These are phyloP conservation scores for Asterophora parasitica DNA, from an alignment of 768 basidiomycete species.

Conservation along the genomic window DNA sequence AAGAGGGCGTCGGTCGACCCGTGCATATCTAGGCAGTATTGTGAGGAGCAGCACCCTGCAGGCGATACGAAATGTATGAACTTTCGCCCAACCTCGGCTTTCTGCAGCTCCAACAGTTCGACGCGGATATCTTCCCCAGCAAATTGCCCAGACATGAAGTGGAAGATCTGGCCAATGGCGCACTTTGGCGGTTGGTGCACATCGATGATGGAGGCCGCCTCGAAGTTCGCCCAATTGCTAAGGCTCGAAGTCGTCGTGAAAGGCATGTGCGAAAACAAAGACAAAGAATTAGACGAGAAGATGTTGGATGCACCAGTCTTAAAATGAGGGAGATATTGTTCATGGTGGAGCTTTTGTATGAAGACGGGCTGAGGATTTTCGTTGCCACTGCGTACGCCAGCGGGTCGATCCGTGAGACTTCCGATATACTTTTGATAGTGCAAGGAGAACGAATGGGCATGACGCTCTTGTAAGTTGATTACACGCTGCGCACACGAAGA, in stretches of 20 bases:
- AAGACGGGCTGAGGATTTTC: background rate
- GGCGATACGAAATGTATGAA: conserved; percentile 23
- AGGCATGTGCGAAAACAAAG: background rate
- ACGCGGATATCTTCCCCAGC: conserved; percentile 42
- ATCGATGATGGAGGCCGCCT: background rate
- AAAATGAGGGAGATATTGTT: background rate
- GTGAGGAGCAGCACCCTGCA: conserved; percentile 3
- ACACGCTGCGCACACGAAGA: background rate
- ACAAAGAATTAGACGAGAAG: background rate
- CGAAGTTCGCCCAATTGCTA: background rate
- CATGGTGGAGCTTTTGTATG: background rate
- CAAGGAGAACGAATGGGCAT: background rate
- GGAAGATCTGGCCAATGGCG: background rate
- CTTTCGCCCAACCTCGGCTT: conserved; percentile 67
- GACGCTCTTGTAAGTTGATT: background rate
- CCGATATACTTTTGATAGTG: conserved; percentile 2
- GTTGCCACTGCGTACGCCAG: background rate
- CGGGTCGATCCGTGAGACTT: conserved; percentile 4
- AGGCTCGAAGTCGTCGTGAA: no score
- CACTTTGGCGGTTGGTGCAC: background rate
- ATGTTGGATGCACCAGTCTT: background rate
- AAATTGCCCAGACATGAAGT: conserved; percentile 40
- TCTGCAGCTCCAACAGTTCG: conserved; percentile 57
- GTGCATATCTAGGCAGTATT: conserved; percentile 41
- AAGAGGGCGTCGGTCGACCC: conserved; percentile 59